These are phyloP conservation scores for Ophioceras dolichostomum DNA, from an alignment of 2,329 filamentous ascomycete species.

Conservation along the genomic window DNA sequence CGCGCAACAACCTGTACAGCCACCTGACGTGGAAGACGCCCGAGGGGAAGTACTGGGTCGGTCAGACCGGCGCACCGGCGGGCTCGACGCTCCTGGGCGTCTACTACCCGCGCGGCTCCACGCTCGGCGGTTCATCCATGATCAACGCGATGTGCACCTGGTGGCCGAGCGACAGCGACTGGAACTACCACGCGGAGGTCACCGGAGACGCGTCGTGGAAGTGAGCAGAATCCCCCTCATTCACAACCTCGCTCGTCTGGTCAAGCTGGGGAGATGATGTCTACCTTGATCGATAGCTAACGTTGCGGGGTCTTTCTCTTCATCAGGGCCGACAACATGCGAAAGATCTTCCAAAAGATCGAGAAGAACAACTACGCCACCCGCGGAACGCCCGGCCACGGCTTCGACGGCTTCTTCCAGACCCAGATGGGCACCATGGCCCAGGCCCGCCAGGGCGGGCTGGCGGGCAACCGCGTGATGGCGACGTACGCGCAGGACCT, in stretches of 20 bases:
- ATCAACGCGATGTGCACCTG: conserved; percentile 16
- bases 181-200: conserved; percentile 13
- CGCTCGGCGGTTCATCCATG: conserved; percentile 17
- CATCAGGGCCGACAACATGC: conserved; percentile 22
- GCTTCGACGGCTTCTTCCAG: conserved; percentile 26
- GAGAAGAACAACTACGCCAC: conserved; percentile 30
- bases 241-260: too few relatives aligned
- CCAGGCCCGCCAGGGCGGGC: conserved; percentile 2
- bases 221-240: too few relatives aligned
- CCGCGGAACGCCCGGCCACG: conserved; percentile 23
- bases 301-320: too few relatives aligned
- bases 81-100: conserved; percentile 17
- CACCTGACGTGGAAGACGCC: conserved; percentile 23
- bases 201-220: conserved; percentile 15
- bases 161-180: conserved; percentile 15
- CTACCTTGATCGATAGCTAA: too few relatives aligned
- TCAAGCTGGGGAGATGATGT: too few relatives aligned
- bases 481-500: conserved; percentile 10
- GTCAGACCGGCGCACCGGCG: conserved; percentile 13
- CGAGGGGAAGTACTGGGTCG: conserved; percentile 17
- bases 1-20: conserved; percentile 31
- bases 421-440: conserved; percentile 9
- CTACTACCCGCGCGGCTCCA: conserved; percentile 18
- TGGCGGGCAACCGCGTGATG: conserved; percentile 8
- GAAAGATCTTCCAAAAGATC: conserved; percentile 24